Evolutionary conservation across 768 basidiomycete genomes (phyloP).

Genomic region (Ephemerocybe angulata): DNA sequence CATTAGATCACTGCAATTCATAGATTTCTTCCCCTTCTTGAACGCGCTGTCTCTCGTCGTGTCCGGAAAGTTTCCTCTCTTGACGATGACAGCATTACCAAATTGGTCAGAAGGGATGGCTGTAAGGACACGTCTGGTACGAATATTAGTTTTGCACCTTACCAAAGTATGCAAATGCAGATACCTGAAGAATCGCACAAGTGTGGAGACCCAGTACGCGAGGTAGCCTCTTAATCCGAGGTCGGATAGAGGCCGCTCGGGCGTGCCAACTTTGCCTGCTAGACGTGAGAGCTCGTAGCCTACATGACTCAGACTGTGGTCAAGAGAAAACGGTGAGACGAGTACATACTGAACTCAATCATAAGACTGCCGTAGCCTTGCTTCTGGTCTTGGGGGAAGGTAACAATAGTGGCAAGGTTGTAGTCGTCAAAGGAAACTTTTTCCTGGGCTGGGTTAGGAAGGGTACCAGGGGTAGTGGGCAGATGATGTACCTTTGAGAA

Average conservation of each 20-base stretch:
- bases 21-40: too few species aligned
- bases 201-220: slow-evolving; percentile 79
- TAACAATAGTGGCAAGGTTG: slow-evolving; percentile 95
- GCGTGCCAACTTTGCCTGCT: slow-evolving; percentile 78
- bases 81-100: slow-evolving; percentile 35
- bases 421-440: slow-evolving; percentile 95
- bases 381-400: slow-evolving; percentile 88
- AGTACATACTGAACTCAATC: slow-evolving; percentile 93
- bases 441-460: slow-evolving; percentile 49
- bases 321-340: not conserved
- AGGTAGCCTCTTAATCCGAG: slow-evolving; percentile 90
- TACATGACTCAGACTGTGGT: not conserved
- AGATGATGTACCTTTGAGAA: slow-evolving; percentile 52
- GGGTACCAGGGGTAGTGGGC: not conserved
- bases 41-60: too few species aligned
- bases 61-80: slow-evolving; percentile 43
- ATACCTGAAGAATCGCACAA: slow-evolving; percentile 84
- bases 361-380: slow-evolving; percentile 91
- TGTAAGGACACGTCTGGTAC: slow-evolving; percentile 50
- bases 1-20: too few species aligned
- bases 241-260: slow-evolving; percentile 92
- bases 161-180: too few species aligned
- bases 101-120: slow-evolving; percentile 53
- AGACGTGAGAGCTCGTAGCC: slow-evolving; percentile 91
- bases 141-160: too few species aligned